These are phyloP conservation scores for Orbilia javanica DNA, from an alignment of 2,329 filamentous ascomycete species.

Conservation along the genomic window DNA sequence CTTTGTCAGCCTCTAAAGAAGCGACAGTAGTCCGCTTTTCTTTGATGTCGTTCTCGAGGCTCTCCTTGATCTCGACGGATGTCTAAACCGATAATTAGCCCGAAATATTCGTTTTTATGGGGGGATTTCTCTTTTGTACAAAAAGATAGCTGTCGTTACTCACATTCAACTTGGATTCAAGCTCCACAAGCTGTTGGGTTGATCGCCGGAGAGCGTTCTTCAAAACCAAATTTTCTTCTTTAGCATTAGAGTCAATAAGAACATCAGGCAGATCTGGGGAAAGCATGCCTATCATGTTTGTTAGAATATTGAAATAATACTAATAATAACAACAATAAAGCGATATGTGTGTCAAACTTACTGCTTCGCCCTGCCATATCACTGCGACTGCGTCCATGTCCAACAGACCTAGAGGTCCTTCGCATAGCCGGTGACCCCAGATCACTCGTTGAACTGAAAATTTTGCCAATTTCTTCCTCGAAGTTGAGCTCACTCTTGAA, in stretches of 20 bases:
- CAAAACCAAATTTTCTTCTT: constrained; percentile 66
- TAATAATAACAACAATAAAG: no score
- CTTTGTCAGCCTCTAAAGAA: constrained; percentile 60
- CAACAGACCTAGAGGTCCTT: constrained; percentile 91
- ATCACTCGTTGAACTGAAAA: constrained; percentile 79
- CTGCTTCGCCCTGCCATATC: constrained; percentile 60
- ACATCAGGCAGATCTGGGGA: constrained; percentile 43
- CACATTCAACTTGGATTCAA: constrained; percentile 72
- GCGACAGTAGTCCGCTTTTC: constrained; percentile 93
- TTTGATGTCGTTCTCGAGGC: constrained; percentile 82
- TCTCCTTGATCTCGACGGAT: constrained; percentile 70
- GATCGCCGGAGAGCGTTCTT: constrained; percentile 83
- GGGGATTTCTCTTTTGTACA: neutral
- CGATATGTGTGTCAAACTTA: constrained; percentile 60
- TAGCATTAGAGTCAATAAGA: constrained; percentile 63
- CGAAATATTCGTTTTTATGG: constrained; percentile 7
- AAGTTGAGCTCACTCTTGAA: constrained; percentile 83
- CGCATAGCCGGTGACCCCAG: constrained; percentile 83
- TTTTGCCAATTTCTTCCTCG: constrained; percentile 95
- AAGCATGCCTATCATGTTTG: constrained; percentile 34
- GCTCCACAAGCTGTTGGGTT: constrained; percentile 85
- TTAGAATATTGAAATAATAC: constrained; percentile 11
- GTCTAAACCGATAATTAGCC: constrained; percentile 62
- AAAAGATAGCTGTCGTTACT: constrained; percentile 27
- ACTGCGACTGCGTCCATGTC: constrained; percentile 79